Evolutionary conservation across 148 eudicot genomes (phyloP), one percentile per base, ranked within the genome.

Genomic region (Nepenthes gracilis): DNA sequence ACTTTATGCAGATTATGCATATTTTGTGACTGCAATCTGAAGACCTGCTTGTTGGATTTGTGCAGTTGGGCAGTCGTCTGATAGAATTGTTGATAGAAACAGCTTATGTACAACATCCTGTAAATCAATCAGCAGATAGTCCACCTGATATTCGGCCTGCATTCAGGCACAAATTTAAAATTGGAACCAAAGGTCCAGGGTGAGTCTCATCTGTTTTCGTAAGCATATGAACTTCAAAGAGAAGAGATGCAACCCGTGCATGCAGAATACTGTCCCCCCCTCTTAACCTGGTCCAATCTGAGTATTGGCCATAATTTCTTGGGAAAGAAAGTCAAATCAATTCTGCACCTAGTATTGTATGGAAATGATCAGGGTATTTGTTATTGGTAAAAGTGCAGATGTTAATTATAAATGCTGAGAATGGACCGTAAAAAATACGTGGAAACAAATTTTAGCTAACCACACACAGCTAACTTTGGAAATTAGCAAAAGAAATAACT

Each of bases 131-230:
- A 55, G 80, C 69, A 12, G 95, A 90, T 50, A 54, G 82, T 70
- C 88, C 95, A 36, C 97, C 95, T 64, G 97, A 87, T 69, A 66
- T 90, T 36, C 86, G 91, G 36, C 95, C 97, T 51, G 97, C 97
- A 61, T 90, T 90, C 64, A 79, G 67, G 77, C 97, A 90, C 71
- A 43, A 65, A 58, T 75, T 80, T 72, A 83, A 77, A 78, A 78
- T 75, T 43, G 55, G 73, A 67, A 55, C 78, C 48, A 81, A 69
- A 69, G 83, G 78, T 51, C 58, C 63, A 65, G 85, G 91, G 91
- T 90, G 66, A 90, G 85, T 32, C 55, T 35, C 64, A 54, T 71
- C 62, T 72, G 14, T 49, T 64, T 64, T 65, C 54, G 34, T 23
- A 23, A 62, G 35, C 33, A 56, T n/a, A 63, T 66, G 6, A 37